Evolutionary conservation across 768 basidiomycete species (phyloP), one percentile per base, ranked within the genome.

Genomic region (Russula emetica): DNA sequence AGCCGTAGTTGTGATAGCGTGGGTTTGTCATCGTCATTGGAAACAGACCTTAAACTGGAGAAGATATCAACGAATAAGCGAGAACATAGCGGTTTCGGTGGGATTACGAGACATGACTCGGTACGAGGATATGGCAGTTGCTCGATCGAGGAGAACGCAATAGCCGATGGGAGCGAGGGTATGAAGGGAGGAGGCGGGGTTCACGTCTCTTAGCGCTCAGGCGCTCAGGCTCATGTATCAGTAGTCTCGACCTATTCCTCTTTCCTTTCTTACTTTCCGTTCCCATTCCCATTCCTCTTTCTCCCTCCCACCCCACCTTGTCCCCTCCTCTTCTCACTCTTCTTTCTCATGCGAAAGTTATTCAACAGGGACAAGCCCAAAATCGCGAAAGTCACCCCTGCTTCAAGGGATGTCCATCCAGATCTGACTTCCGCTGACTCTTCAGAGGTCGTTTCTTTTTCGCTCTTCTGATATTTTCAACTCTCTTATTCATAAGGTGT

Each of bases 301-400:
- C 51, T 26, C 32, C 38, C 32, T 24, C 58, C 36, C 26, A 52
- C 16, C 24, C 20, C 30, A 16, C 63, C 50, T 14, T 34, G 13
- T 45, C 24, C 28, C 44, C 36, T 40, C 28, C 30, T 44, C 24
- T 9, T 36, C 22, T 40, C 28, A 26, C 44, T 56, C 28, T 36
- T 57, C 14, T 32, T 22, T 49, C 55, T 70, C 42, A 86, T 85
- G 85, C 85, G 82, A 77, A 85, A 80, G 75, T 73, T 87, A 49
- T 86, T 87, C 62, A 76, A 77, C 28, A 76, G 80, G 58, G 79
- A 78, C 71, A 85, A 83, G 69, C 67, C 71, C 60, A 83, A 79
- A 71, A 62, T 71, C 30, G 60, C 75, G 10, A 77, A 72, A 60
- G 69, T 72, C 64, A 22, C 72, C 66, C 52, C 70, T 58, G 67